Percentiles rank a stretch among this genome's conserved stretches.
These are phyloP conservation scores for Fraxinus pennsylvanica DNA, from an alignment of 257 asterid species.

Conservation along the genomic window DNA sequence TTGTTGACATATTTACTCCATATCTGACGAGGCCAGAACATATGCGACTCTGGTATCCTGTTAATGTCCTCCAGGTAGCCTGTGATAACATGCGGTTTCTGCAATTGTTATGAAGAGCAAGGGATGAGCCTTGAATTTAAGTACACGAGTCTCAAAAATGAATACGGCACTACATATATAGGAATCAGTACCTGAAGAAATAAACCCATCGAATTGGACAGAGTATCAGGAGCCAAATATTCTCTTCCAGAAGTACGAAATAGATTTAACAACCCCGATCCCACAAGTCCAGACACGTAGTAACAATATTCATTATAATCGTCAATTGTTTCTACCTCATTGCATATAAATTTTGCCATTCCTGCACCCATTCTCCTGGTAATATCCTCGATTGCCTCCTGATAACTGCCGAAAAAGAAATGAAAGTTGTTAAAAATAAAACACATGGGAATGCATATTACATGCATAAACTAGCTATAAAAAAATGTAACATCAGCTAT, in stretches of 20 bases:
- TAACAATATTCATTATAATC: slow-evolving; percentile 98
- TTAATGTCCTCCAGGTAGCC: slow-evolving; percentile 95
- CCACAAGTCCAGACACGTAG: slow-evolving; percentile 96
- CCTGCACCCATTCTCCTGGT: slow-evolving; percentile 99
- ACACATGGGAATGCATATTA: neutral
- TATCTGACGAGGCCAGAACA: slow-evolving; percentile 98
- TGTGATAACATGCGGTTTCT: slow-evolving; percentile 89
- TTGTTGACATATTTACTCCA: slow-evolving; percentile 91
- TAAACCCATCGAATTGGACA: slow-evolving; percentile 93
- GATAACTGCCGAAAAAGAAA: slow-evolving; percentile 61
- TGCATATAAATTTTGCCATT: slow-evolving; percentile 92
- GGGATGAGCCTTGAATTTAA: slow-evolving; percentile 20
- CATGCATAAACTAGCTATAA: neutral
- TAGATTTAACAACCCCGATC: slow-evolving; percentile 81
- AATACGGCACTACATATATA: slow-evolving; percentile 14
- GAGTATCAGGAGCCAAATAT: slow-evolving; percentile 63
- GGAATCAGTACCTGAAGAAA: slow-evolving; percentile 81
- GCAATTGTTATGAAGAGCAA: slow-evolving; percentile 22
- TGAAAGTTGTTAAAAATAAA: neutral
- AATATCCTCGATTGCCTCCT: slow-evolving; percentile 92
- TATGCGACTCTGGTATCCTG: slow-evolving; percentile 88
- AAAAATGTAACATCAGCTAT: slow-evolving; percentile 11
- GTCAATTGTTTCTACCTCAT: slow-evolving; percentile 75
- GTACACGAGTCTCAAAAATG: slow-evolving; percentile 12
- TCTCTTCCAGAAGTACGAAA: slow-evolving; percentile 93